Evolutionary conservation across 495 filamentous ascomycete genomes (phyloP), one percentile per base, ranked within the genome.

Genomic region (Tuber brumale): DNA sequence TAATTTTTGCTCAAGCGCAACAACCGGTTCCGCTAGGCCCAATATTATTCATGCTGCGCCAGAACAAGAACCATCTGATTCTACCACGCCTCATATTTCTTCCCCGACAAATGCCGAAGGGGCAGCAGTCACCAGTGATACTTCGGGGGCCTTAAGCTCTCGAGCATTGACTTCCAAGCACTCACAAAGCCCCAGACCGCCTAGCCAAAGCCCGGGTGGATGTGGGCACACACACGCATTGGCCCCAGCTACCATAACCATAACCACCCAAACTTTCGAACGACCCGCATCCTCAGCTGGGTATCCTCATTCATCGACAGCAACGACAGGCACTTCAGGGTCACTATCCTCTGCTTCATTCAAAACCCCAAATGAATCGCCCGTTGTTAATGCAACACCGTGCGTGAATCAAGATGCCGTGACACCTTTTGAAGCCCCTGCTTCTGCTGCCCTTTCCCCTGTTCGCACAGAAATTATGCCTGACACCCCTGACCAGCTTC

Each of bases 1-100:
- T 0, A 69, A 79, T 46, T 73, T 75, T 37, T 27, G 45, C 23
- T 66, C 44, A 16, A 16, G 39, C n/a, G 23, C 27, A 66, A 66
- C 57, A 35, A 66, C 10, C 14, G 16, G 57, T 27, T 35, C 27
- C 14, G 14, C 10, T 35, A 27, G 27, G 27, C 31, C 57, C 31
- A 12, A 18, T 66, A 66, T 27, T 35, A 27, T 35, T 35, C 57
- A 35, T n/a, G 12, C 4, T 35, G 27, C 57, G 57, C 14, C 12
- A 19, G 57, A 66, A 61, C 51, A 61, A 66, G 57, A 66, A 66
- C 57, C 27, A 35, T 35, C 14, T 14, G 27, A 14, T 18, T 66
- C 31, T 3, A 66, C 3, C 8, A n/a, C 51, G 23, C 12, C 27
- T 18, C 27, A 66, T 66, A 18, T n/a, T n/a, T 18, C 57, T 35